Base-by-base conservation (phyloP, 257 asterid genomes). In the Ajuga chamaepitys region DNA sequence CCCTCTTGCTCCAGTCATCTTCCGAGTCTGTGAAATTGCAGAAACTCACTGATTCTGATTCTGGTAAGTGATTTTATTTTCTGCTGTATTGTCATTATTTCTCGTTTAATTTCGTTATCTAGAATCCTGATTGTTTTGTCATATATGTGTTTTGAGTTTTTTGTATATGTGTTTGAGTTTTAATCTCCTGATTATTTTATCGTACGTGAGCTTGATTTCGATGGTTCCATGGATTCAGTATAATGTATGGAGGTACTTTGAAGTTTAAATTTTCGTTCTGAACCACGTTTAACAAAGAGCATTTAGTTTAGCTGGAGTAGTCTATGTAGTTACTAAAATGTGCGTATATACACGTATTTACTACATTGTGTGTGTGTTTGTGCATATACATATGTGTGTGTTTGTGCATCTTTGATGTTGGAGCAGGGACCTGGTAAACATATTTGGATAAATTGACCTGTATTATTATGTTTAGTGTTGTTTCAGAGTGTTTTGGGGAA, bases 1-100 rank as follows among this genome's bases (percentile, higher is more conserved):
- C 86, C 25, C 82, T 92, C 46, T 62, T 92, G 35, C 64, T 89
- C 66, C 91, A 87, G 67, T 78, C 97, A 3, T 74, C 87, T 74
- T 79, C 87, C 6, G 85, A 88, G 30, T 83, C 87, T 32, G 92
- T 91, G 65, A 83, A 86, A 75, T 76, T 91, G 61, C 81, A 78
- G 51, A 79, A 68, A 61, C 85, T 86, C 68, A 45, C 88, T 12
- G 88, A 81, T 37, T 70, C 83, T 20, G 90, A 88, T 81, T 82
- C 95, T 20, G 98, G 95, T 88, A 85, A 42, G 17, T 60, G 41
- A 53, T 35, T 62, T 14, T 18, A 8, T n/a, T 20, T 26, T 32
- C 28, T 47, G 16, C 35, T 24, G n/a, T 9, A 5, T 9, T 22
- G 25, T 48, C 25, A 9, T 9, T 6, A 10, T 67, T 40, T 44